Evolutionary conservation across 2,329 filamentous ascomycete species (phyloP), one percentile per base, ranked within the genome.

Genomic region (Sporothrix luriei): DNA sequence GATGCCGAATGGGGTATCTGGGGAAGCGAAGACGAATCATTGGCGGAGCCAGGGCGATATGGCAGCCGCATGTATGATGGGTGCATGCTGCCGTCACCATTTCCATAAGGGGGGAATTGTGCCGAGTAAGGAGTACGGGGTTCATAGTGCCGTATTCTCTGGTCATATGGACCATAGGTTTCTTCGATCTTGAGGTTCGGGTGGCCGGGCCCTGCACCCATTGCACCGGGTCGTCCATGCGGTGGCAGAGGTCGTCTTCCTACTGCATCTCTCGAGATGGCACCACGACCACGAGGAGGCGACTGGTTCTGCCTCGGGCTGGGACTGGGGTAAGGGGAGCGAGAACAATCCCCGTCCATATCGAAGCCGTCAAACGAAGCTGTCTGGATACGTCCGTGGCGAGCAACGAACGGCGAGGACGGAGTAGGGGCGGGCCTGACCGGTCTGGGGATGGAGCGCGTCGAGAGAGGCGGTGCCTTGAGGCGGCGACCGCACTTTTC

Each of bases 401-500:
- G n/a, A 4, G 49, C 6, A 4, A 38, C 21, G 13, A 49, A 67
- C 40, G 64, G 68, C 4, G 54, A 49, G 11, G 46, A 49, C 3
- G 65, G 49, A 29, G 49, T 33, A 4, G 33, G 16, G 11, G 49
- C 13, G 1, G 55, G 9, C 40, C 52, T 68, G 4, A 68, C 66
- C 16, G 71, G 70, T 14, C 24, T 64, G 14, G 66, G 51, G 2
- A 52, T 55, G 19, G 66, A 57, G 3, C 71, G 71, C 11, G 84
- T 82, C 2, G 88, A 89, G 51, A 84, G 83, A 0, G 88, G 87
- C 6, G 87, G 87, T 66, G 85, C 84, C 75, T 90, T 88, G 75
- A 84, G 88, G 13, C 88, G 83, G 14, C 91, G 91, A 71, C 90
- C 88, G 74, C 91, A 94, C 82, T 89, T 92, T 46, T 84, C 82